Evolutionary conservation across 441 rosid genomes (phyloP), one percentile per base, ranked within the genome.

Genomic region (Euphorbia corollata): DNA sequence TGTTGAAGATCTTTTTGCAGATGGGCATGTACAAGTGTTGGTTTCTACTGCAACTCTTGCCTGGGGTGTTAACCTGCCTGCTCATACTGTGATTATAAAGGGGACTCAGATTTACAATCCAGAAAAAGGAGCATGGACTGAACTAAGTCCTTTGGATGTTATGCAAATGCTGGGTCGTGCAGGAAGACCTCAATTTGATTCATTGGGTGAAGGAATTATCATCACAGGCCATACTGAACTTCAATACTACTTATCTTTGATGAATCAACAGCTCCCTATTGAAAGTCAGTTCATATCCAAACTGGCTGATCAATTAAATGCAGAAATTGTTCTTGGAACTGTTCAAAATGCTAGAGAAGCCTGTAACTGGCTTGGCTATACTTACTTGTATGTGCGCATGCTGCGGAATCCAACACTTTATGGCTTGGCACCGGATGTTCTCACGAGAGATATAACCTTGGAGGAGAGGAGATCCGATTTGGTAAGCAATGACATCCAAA

Each of bases 131-230:
- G 90, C 97, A n/a, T 93, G 97, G 97, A 89, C 89, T 30, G 96
- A 93, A 71, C 81, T 93, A 67, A 89, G 96, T 74, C 97, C 97
- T 59, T 75, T 91, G 71, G 97, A 93, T 82, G 89, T 91, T 59
- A 91, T 93, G 99, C 99, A 93, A 89, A 91, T 93, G 96, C 83
- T 93, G 77, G 99, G 97, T 67, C 96, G 99, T 79, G 99, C 97
- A 19, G 97, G 99, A 72, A 82, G 97, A 77, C 99, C 99, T 68
- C 97, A 91, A 75, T 91, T 77, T 80, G 99, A 94, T 84, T 81
- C 89, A 7, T 79, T 76, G 47, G 97, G 97, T 47, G 97, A 89
- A 83, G 97, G 97, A 56, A 91, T 94, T 71, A 86, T 94, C 71
- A 88, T 94, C 73, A 94, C 99, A 63, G 96, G 96, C 71, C 86